These are phyloP conservation scores for Talaromyces funiculosus DNA, from an alignment of 2,329 filamentous ascomycete species.

Conservation along the genomic window DNA sequence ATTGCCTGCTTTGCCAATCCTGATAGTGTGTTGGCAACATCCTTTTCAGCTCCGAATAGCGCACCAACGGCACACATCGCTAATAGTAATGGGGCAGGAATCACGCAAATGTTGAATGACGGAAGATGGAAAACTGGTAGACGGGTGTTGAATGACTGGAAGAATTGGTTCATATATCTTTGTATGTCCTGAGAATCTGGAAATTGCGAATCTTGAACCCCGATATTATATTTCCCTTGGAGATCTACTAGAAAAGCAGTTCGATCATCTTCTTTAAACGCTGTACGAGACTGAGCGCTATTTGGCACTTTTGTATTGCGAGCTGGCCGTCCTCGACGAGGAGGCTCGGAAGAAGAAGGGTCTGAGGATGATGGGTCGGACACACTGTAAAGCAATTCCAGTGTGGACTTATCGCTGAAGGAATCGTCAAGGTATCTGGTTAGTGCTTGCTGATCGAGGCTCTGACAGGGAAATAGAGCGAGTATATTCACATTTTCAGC, in stretches of 20 bases:
- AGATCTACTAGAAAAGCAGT: conserved; percentile 15
- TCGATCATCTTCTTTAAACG: conserved; percentile 17
- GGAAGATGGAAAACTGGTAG: conserved; percentile 31
- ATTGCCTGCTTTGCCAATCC: conserved; percentile 11
- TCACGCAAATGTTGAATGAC: conserved; percentile 22
- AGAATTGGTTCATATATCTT: conserved; percentile 26
- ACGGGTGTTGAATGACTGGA: conserved; percentile 30
- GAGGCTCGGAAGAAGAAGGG: background rate
- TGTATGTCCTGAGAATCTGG: conserved; percentile 18
- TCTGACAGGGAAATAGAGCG: conserved; percentile 10
- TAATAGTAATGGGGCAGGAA: conserved; percentile 27
- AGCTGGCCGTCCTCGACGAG: conserved; percentile 1
- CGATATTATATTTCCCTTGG: background rate
- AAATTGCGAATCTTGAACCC: background rate
- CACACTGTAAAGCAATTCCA: background rate
- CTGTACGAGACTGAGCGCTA: background rate
- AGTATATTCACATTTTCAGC: conserved; percentile 13
- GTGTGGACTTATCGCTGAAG: background rate
- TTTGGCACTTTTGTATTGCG: conserved; percentile 4
- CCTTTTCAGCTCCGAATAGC: conserved; percentile 25
- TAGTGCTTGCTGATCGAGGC: conserved; percentile 5
- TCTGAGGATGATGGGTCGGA: background rate
- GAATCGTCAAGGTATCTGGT: conserved; percentile 3
- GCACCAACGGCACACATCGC: conserved; percentile 35
- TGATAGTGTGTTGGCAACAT: conserved; percentile 21